A percentile compares a stretch with the other conserved stretches of the same genome.
Evolutionary conservation across 2,329 filamentous ascomycete species (phyloP).

Genomic region (Alternaria alternata): DNA sequence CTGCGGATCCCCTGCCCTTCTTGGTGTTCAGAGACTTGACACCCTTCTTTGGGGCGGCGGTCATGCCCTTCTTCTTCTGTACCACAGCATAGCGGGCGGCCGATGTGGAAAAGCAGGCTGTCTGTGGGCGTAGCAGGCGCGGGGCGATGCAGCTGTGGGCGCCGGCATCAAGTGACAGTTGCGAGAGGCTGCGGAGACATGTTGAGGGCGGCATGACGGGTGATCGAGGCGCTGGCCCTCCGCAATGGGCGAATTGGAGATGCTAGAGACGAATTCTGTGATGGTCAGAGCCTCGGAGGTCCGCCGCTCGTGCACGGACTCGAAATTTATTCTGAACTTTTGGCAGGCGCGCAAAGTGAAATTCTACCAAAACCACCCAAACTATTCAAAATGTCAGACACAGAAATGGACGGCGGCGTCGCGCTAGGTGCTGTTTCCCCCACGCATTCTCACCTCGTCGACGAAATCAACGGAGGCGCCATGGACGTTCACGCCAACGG

Average conservation of each 20-base stretch:
- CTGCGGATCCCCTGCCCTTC: constrained; percentile 52
- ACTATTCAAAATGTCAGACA: constrained; percentile 33
- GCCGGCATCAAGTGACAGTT: constrained; percentile 40
- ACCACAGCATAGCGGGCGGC: constrained; percentile 35
- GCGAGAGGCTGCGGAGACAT: constrained; percentile 45
- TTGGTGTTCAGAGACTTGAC: constrained; percentile 54
- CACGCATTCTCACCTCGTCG: constrained; percentile 39
- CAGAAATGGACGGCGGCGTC: constrained; percentile 44
- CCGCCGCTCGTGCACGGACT: constrained; percentile 29
- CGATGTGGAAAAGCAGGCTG: constrained; percentile 49
- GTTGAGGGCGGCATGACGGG: constrained; percentile 42
- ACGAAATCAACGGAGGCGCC: constrained; percentile 42
- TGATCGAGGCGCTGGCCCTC: constrained; percentile 34
- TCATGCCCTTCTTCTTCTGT: constrained; percentile 39
- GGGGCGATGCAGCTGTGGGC: constrained; percentile 32
- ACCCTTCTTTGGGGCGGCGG: constrained; percentile 45
- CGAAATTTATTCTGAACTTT: constrained; percentile 28
- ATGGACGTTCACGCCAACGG: constrained; percentile 44
- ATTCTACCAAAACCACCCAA: not conserved
- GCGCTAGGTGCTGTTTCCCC: constrained; percentile 27
- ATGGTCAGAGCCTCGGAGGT: constrained; percentile 36
- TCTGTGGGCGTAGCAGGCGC: constrained; percentile 36
- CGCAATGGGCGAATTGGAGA: constrained; percentile 35
- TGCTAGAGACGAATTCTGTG: constrained; percentile 27
- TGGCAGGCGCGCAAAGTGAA: constrained; percentile 7